Evolutionary conservation across 2,329 filamentous ascomycete genomes (phyloP).

Genomic region (Neospermospora avenae): DNA sequence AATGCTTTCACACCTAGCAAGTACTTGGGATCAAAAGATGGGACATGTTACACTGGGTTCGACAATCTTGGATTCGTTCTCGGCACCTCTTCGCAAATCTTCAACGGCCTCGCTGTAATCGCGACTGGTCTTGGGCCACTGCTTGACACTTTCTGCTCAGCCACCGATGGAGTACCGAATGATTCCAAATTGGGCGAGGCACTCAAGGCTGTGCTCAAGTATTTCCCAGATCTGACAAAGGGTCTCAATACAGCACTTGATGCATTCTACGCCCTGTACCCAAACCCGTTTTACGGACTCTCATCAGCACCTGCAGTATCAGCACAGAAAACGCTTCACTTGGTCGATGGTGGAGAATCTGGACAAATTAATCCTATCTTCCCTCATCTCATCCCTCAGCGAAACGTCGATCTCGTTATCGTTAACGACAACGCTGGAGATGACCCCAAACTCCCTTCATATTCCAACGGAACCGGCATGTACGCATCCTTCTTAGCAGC

Average conservation of each 20-base stretch:
- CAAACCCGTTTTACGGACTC: constrained; percentile 1
- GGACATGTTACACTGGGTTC: constrained; percentile 3
- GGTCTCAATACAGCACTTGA: background rate
- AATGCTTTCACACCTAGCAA: constrained; percentile 10
- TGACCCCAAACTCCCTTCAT: background rate
- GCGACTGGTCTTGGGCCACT: background rate
- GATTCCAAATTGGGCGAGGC: background rate
- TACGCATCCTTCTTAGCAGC: constrained; percentile 4
- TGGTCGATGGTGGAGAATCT: constrained; percentile 5
- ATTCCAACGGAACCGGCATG: constrained; percentile 1
- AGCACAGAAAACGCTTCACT: background rate
- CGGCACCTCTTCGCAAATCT: constrained; percentile 4
- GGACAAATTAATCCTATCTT: constrained; percentile 4
- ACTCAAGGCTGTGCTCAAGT: background rate
- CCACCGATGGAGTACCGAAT: background rate
- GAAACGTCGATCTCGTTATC: background rate
- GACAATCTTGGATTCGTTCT: constrained; percentile 11
- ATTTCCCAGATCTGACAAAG: constrained; percentile 1
- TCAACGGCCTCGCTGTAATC: background rate
- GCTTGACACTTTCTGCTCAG: background rate
- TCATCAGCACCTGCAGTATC: background rate
- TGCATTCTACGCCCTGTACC: constrained; percentile 6
- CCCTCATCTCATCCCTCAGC: constrained; percentile 2
- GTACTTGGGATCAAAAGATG: constrained; percentile 4
- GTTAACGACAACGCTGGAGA: constrained; percentile 7